Evolutionary conservation across 768 basidiomycete genomes (phyloP).

Genomic region (Daedaleopsis sinensis): DNA sequence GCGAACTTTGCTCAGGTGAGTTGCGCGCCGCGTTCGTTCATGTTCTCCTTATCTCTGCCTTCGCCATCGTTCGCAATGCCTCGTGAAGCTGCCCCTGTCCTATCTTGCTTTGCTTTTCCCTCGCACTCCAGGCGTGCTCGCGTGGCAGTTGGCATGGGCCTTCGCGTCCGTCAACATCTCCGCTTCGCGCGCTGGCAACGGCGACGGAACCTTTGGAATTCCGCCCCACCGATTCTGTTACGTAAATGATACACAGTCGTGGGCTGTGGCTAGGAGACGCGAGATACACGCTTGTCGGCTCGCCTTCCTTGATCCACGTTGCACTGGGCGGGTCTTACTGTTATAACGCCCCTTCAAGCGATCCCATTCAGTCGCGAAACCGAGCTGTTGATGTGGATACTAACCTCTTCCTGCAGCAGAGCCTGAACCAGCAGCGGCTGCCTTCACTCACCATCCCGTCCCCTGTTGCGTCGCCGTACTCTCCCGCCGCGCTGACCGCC

Average conservation of each 20-base stretch:
- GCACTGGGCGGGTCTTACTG: background rate
- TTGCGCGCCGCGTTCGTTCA: constrained; percentile 31
- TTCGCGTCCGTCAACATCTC: background rate
- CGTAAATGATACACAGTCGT: background rate
- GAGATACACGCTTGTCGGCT: background rate
- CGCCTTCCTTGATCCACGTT: background rate
- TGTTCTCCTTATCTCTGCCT: background rate
- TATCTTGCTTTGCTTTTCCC: background rate
- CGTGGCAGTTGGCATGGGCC: background rate
- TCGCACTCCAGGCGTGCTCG: background rate
- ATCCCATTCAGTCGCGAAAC: background rate
- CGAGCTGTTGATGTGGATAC: background rate
- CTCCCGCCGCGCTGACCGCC: constrained; percentile 76
- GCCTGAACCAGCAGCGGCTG: constrained; percentile 58
- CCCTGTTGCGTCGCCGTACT: constrained; percentile 73
- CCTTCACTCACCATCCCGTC: constrained; percentile 73
- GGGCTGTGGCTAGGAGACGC: background rate
- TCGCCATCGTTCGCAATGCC: background rate
- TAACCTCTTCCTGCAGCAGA: constrained; percentile 30
- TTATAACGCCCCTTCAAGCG: background rate
- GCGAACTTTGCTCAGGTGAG: constrained; percentile 64
- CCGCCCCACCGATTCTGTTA: background rate
- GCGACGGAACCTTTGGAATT: background rate
- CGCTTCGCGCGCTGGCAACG: background rate
- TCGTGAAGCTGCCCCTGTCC: background rate